Evolutionary conservation across 2,329 filamentous ascomycete genomes (phyloP), one percentile per base, ranked within the genome.

Genomic region (Paraconiothyrium sp.): DNA sequence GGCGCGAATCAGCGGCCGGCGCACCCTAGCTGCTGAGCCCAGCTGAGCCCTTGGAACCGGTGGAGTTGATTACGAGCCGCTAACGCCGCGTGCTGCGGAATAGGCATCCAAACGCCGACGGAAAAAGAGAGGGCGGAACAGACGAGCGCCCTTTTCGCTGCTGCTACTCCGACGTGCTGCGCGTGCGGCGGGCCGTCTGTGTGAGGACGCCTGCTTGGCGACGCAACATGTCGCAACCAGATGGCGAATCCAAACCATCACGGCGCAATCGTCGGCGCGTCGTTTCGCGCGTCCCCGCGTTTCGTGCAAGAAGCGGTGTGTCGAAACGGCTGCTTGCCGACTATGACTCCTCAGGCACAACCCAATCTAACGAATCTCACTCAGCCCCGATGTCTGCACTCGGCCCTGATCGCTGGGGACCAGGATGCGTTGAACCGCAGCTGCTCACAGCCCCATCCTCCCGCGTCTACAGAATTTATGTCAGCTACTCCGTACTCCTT

Each of bases 61-160:
- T 67, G 58, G 68, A 67, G 51, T 51, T 70, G 68, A 64, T 69
- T 71, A 71, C 69, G 66, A 71, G 61, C 55, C 49, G 54, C 71
- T 69, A 69, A 61, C 60, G 37, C 66, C 54, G 60, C 64, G 46
- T 39, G 41, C 52, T 55, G 64, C 68, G 72, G 64, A 65, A 65
- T 62, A 54, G 65, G 52, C 63, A 61, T 55, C 65, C 58, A 54
- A 66, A 67, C 66, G 57, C 69, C 68, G 63, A 62, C 59, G 63
- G 57, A 44, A 66, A 64, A 65, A 41, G 39, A 71, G 70, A 71
- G 70, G 72, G 73, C 72, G 72, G 71, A 67, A 67, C 66, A 59
- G 46, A 60, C 58, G 56, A 43, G 51, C 70, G 71, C 71, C 71
- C 70, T 73, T 73, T 67, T 65, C 44, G 24, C 50, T 39, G 35